Percentiles rank a stretch among this genome's conserved stretches.
Conservation (phyloP, 805 yeast species). For the Cyberlindnera mississippiensis region DNA sequence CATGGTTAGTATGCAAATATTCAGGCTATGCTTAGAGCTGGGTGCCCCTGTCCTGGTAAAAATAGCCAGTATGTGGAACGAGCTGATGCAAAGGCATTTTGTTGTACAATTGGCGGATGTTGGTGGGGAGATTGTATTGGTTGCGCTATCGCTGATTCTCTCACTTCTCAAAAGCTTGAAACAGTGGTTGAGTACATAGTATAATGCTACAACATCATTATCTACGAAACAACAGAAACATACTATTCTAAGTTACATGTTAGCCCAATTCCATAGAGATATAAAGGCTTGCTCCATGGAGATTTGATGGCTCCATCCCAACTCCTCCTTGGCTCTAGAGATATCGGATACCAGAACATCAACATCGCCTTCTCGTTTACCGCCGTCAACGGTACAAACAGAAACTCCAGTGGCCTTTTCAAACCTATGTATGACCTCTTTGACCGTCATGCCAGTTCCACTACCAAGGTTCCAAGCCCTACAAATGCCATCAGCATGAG, state of each 20-base stretch:
- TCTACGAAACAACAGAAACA: too few species aligned
- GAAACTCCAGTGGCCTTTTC: constrained; percentile 58
- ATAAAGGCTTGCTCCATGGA: constrained; percentile 59
- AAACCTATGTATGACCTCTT: constrained; percentile 65
- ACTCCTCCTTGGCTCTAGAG: constrained; percentile 59
- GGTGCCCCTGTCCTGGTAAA: constrained; percentile 9
- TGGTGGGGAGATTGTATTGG: constrained; percentile 13
- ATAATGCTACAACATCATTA: too few species aligned
- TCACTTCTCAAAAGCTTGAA: constrained; percentile 4
- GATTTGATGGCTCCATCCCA: constrained; percentile 57
- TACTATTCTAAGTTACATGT: too few species aligned
- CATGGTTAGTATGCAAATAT: constrained; percentile 11
- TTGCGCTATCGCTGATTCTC: constrained; percentile 8
- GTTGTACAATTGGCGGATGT: constrained; percentile 3
- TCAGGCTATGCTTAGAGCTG: constrained; percentile 10
- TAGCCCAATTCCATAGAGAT: constrained; percentile 79
- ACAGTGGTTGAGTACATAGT: neutral
- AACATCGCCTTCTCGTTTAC: constrained; percentile 75
- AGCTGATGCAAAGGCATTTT: constrained; percentile 7
- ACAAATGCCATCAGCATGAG: constrained; percentile 41
- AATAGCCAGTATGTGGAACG: neutral
- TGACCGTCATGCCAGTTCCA: constrained; percentile 75
- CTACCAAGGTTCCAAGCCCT: constrained; percentile 85
- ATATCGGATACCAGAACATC: constrained; percentile 70
- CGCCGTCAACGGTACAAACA: constrained; percentile 61